phyloP scores from a whole-genome alignment of 2,329 filamentous ascomycete species.

The Colletotrichum phormii region DNA sequence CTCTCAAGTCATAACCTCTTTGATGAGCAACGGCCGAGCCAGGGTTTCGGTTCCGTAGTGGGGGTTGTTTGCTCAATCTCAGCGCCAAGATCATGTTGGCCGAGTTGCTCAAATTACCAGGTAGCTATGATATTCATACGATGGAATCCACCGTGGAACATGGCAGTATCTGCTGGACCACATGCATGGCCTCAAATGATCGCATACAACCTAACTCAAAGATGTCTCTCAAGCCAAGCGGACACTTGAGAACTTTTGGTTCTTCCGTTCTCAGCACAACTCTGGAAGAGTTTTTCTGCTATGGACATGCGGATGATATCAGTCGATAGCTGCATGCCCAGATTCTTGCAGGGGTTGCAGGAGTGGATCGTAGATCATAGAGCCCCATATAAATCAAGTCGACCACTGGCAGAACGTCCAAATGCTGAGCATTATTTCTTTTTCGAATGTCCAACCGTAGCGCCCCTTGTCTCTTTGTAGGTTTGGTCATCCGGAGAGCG shows the following conservation, averaged over 20 bases:
- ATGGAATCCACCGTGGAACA: neutral
- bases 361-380: neutral
- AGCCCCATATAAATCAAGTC: neutral
- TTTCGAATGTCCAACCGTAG: neutral
- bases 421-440: slow-evolving; percentile 8
- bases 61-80: neutral
- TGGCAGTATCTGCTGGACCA: neutral
- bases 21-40: neutral
- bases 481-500: neutral
- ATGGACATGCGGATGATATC: neutral
- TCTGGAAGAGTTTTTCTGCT: neutral
- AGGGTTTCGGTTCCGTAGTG: neutral
- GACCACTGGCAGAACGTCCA: neutral
- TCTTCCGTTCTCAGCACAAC: neutral
- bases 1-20: neutral
- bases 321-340: neutral
- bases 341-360: neutral
- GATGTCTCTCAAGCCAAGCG: neutral
- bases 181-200: neutral
- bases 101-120: neutral
- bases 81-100: neutral
- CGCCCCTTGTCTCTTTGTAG: neutral
- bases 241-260: neutral
- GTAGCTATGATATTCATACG: neutral
- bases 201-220: fast-evolving